A percentile compares a stretch with the other conserved stretches of the same genome.
Evolutionary conservation across 225 moss, liverwort and hornwort species (phyloP).

Genomic region (Ulota crispa): DNA sequence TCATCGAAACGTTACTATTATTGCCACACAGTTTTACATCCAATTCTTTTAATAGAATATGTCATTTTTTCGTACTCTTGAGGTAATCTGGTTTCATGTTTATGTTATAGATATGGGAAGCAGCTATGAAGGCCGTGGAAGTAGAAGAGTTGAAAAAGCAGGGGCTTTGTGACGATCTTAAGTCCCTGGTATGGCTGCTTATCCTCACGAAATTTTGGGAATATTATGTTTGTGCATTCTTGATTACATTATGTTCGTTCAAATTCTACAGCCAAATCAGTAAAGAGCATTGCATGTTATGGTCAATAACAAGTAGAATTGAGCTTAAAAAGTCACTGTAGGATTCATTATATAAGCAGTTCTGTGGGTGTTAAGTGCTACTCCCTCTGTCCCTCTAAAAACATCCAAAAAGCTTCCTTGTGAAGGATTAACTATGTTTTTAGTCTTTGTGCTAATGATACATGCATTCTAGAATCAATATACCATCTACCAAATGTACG

Average conservation of each 20-base stretch:
- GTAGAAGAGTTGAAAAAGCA: conserved; percentile 82
- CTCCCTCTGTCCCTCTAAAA: too few relatives aligned
- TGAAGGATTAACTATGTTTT: too few relatives aligned
- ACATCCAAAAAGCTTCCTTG: too few relatives aligned
- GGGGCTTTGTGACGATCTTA: conserved; percentile 87
- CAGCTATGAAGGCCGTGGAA: conserved; percentile 70
- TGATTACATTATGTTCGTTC: not conserved
- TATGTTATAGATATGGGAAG: conserved; percentile 71
- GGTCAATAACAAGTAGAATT: not conserved
- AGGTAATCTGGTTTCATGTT: conserved; percentile 16
- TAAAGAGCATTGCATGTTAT: not conserved
- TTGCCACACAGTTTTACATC: not conserved
- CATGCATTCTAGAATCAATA: too few relatives aligned
- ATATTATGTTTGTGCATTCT: not conserved
- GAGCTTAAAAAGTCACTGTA: not conserved
- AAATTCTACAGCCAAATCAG: not conserved
- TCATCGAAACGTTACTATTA: not conserved
- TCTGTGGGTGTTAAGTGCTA: not conserved
- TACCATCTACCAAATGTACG: too few relatives aligned
- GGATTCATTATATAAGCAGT: not conserved
- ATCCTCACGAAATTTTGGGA: not conserved
- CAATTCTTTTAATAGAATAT: not conserved
- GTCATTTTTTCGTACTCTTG: conserved; percentile 1
- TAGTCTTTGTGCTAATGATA: too few relatives aligned
- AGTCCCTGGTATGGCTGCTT: conserved; percentile 68